These are phyloP conservation scores for Taphrina flavorubra DNA, from an alignment of 1,139 yeast genomes.

Conservation along the genomic window DNA sequence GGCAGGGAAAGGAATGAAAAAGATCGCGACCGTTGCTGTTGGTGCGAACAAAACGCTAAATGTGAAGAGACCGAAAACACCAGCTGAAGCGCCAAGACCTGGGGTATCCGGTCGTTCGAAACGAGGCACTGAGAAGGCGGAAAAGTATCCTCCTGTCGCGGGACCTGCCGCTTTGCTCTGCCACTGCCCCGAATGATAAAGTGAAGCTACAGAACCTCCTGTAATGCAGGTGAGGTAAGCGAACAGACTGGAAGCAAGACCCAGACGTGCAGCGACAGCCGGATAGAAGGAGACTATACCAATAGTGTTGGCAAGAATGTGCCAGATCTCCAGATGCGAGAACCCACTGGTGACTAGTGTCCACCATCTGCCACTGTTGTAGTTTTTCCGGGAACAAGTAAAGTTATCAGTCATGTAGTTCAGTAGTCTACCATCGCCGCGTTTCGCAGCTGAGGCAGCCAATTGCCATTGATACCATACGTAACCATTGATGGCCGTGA, in stretches of 20 bases:
- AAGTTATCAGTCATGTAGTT: slow-evolving; percentile 25
- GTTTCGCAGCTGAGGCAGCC: slow-evolving; percentile 19
- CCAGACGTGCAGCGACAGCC: slow-evolving; percentile 19
- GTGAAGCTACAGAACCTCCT: slow-evolving; percentile 30
- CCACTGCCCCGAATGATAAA: slow-evolving; percentile 28
- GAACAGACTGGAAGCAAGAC: slow-evolving; percentile 4
- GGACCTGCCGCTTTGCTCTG: background rate
- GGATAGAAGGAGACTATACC: slow-evolving; percentile 36
- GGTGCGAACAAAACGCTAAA: slow-evolving; percentile 22
- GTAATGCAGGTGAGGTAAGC: slow-evolving; percentile 28
- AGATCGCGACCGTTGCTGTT: slow-evolving; percentile 22
- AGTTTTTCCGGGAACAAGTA: slow-evolving; percentile 21
- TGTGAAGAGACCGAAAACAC: slow-evolving; percentile 38
- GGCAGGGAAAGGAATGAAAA: slow-evolving; percentile 39
- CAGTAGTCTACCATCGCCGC: slow-evolving; percentile 2
- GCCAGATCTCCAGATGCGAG: slow-evolving; percentile 30
- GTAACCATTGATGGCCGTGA: slow-evolving; percentile 36
- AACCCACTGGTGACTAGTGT: slow-evolving; percentile 30
- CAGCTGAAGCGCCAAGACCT: slow-evolving; percentile 36
- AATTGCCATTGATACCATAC: slow-evolving; percentile 31
- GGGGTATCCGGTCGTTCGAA: slow-evolving; percentile 16
- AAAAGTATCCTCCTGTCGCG: background rate
- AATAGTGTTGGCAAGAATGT: slow-evolving; percentile 33
- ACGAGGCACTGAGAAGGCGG: slow-evolving; percentile 15
- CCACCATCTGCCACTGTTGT: slow-evolving; percentile 30